Conservation (phyloP, 148 eudicot species). For the Rheum nobile region DNA sequence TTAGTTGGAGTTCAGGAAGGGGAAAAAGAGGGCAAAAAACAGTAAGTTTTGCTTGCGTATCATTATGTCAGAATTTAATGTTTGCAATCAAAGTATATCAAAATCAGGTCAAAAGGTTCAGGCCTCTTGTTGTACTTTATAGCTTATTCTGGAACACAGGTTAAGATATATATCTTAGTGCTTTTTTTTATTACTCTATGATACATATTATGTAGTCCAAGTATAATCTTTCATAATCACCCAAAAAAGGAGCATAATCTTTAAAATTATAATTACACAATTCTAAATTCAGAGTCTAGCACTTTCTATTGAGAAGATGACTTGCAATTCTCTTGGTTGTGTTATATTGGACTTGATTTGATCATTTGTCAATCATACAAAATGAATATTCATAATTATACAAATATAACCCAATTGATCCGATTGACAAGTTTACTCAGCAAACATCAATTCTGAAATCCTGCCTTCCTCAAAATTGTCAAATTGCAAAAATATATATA, state of each 20-base stretch:
- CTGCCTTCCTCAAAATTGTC: too few relatives aligned
- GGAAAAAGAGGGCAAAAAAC: background rate
- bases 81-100: background rate
- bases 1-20: background rate
- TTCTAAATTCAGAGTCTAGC: background rate
- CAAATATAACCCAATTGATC: too few relatives aligned
- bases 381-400: too few relatives aligned
- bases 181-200: background rate
- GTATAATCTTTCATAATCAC: too few relatives aligned
- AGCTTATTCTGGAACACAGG: background rate
- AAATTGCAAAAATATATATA: too few relatives aligned
- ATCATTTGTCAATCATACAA: too few relatives aligned
- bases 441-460: too few relatives aligned
- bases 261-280: background rate
- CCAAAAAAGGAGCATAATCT: background rate
- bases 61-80: slow-evolving; percentile 4
- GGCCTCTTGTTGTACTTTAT: background rate
- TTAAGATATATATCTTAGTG: background rate
- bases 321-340: too few relatives aligned
- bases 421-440: background rate
- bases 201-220: too few relatives aligned
- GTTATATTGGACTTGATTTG: too few relatives aligned
- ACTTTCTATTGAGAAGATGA: background rate
- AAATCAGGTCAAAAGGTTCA: background rate
- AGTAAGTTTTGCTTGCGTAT: background rate